phyloP scores from a whole-genome alignment of 1,139 yeast genomes.

The Nakaseomyces glabratus region DNA sequence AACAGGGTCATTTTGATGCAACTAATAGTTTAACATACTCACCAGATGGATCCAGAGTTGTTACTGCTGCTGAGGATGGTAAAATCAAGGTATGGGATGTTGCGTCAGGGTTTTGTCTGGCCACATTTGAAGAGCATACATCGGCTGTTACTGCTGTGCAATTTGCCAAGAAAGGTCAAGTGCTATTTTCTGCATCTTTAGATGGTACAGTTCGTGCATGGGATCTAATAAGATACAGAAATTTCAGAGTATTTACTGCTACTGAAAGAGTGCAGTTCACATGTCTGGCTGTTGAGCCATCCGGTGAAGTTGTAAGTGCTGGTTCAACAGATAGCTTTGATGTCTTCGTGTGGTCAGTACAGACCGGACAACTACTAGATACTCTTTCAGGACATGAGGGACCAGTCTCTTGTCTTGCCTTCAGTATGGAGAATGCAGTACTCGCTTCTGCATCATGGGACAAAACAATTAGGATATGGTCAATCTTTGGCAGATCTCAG shows the following conservation, averaged over 20 bases:
- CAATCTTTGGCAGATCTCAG: slow-evolving; percentile 74
- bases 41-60: slow-evolving; percentile 88
- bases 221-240: slow-evolving; percentile 89
- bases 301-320: slow-evolving; percentile 95
- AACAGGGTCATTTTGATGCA: slow-evolving; percentile 94
- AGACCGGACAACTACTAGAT: slow-evolving; percentile 85
- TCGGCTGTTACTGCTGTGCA: slow-evolving; percentile 82
- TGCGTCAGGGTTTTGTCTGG: slow-evolving; percentile 82
- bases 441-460: slow-evolving; percentile 97
- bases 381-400: slow-evolving; percentile 90
- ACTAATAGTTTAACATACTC: slow-evolving; percentile 79
- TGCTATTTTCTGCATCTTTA: slow-evolving; percentile 77
- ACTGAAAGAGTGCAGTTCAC: slow-evolving; percentile 81
- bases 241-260: slow-evolving; percentile 90
- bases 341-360: slow-evolving; percentile 95
- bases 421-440: slow-evolving; percentile 70
- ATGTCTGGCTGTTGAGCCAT: slow-evolving; percentile 89
- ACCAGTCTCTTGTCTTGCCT: slow-evolving; percentile 81
- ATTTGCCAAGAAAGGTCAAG: slow-evolving; percentile 82
- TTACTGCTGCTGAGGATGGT: slow-evolving; percentile 95
- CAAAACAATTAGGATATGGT: slow-evolving; percentile 88
- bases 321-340: slow-evolving; percentile 88
- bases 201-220: slow-evolving; percentile 98
- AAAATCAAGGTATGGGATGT: slow-evolving; percentile 96
- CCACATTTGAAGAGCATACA: slow-evolving; percentile 84